phyloP scores from a whole-genome alignment of 257 asterid species.

The Scutellaria minor region DNA sequence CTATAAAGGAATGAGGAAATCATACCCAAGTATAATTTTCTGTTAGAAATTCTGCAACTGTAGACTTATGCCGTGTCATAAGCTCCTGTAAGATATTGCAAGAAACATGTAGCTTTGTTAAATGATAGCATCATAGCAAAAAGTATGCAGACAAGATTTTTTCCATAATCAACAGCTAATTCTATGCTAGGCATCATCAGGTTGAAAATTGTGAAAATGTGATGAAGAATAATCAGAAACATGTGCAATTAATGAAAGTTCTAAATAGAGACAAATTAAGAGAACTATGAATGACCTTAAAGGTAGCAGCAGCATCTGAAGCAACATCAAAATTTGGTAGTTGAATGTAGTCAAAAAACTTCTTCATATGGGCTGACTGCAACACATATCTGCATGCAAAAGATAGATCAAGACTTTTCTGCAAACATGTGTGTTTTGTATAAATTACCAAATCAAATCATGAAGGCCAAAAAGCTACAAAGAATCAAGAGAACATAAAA shows the following conservation, averaged over 20 bases:
- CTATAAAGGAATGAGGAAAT: slow-evolving; percentile 24
- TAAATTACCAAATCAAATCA: no score
- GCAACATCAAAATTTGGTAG: slow-evolving; percentile 94
- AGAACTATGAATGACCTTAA: slow-evolving; percentile 57
- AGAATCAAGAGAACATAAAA: background rate
- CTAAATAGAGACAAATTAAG: slow-evolving; percentile 23
- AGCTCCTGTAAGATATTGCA: slow-evolving; percentile 70
- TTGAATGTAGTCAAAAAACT: slow-evolving; percentile 75
- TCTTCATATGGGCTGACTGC: slow-evolving; percentile 64
- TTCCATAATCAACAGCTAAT: background rate
- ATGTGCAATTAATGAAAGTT: slow-evolving; percentile 1
- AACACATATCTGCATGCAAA: slow-evolving; percentile 61
- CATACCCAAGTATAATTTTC: slow-evolving; percentile 78
- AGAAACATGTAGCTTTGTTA: slow-evolving; percentile 27
- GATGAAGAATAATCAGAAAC: background rate
- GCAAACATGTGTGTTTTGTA: background rate
- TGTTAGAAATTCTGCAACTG: slow-evolving; percentile 74
- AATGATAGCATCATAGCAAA: background rate
- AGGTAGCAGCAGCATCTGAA: slow-evolving; percentile 91
- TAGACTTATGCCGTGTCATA: slow-evolving; percentile 90
- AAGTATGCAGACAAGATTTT: background rate
- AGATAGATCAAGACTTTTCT: slow-evolving; percentile 14
- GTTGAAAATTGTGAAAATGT: background rate
- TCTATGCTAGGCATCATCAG: slow-evolving; percentile 13
- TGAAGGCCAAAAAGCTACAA: background rate